Percentiles rank a stretch among this genome's conserved stretches.
These are phyloP conservation scores for Centrapalus pauciflorus DNA, from an alignment of 129 eudicot species.

Conservation along the genomic window DNA sequence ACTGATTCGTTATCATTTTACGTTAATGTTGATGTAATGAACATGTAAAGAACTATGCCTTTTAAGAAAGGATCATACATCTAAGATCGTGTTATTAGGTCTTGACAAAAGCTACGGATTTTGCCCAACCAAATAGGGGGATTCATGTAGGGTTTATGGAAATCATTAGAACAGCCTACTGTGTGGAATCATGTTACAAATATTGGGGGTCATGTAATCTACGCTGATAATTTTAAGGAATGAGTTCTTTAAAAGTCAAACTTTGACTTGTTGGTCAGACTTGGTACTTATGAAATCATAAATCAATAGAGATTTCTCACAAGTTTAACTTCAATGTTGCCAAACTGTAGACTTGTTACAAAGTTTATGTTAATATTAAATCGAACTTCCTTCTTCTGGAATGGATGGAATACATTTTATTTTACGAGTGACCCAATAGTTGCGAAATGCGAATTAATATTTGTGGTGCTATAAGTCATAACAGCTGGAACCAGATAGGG, in stretches of 20 bases:
- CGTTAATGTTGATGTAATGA: background rate
- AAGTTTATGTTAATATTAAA: background rate
- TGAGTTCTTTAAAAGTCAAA: background rate
- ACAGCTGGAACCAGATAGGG: background rate
- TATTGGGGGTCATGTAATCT: background rate
- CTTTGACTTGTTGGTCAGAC: slow-evolving; percentile 23
- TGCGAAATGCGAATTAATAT: background rate
- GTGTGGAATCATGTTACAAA: background rate
- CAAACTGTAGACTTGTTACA: background rate
- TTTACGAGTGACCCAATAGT: background rate
- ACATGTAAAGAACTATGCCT: slow-evolving; percentile 1
- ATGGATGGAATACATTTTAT: background rate
- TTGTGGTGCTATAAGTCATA: background rate
- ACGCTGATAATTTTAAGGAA: slow-evolving; percentile 5
- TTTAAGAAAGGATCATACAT: background rate
- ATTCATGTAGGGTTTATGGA: slow-evolving; percentile 12
- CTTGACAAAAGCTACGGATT: background rate
- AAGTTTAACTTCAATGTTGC: background rate
- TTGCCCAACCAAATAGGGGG: background rate
- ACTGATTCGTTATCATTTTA: slow-evolving; percentile 6
- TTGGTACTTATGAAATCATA: background rate
- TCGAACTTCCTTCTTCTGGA: background rate
- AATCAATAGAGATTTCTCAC: slow-evolving; percentile 2
- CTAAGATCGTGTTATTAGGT: background rate
- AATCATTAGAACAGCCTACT: background rate